Conservation (phyloP, 1,284 basidiomycete genomes). For the Leccinum griseonigrum region DNA sequence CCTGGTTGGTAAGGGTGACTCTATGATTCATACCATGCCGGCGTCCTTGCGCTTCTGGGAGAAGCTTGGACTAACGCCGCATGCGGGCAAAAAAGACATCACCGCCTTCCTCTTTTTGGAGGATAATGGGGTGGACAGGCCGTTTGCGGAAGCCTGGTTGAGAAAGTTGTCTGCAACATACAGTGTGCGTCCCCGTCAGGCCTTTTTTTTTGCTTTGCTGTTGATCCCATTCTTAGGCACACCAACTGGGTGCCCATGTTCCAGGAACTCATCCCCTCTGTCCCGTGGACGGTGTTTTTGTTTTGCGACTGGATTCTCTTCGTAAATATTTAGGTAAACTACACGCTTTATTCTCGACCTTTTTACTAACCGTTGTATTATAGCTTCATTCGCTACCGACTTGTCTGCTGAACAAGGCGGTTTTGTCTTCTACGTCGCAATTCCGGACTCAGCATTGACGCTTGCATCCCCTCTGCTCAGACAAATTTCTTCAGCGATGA, state of each 20-base stretch:
- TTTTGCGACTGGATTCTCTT: slow-evolving; percentile 61
- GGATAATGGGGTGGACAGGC: slow-evolving; percentile 46
- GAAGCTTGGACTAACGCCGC: slow-evolving; percentile 71
- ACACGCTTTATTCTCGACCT: not conserved
- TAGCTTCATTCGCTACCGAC: slow-evolving; percentile 51
- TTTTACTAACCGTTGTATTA: slow-evolving; percentile 5
- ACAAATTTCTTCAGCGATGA: slow-evolving; percentile 60
- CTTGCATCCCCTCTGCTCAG: slow-evolving; percentile 60
- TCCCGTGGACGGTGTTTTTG: slow-evolving; percentile 52
- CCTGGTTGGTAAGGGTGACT: slow-evolving; percentile 59
- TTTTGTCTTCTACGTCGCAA: slow-evolving; percentile 66
- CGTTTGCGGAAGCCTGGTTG: slow-evolving; percentile 58
- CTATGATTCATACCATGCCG: slow-evolving; percentile 61
- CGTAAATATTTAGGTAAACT: slow-evolving; percentile 59
- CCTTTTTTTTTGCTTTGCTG: slow-evolving; percentile 1
- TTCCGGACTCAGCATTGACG: slow-evolving; percentile 55
- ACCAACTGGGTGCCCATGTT: slow-evolving; percentile 55
- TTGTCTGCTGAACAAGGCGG: slow-evolving; percentile 40
- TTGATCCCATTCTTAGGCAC: slow-evolving; percentile 43
- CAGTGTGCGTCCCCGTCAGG: slow-evolving; percentile 42
- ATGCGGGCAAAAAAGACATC: slow-evolving; percentile 67
- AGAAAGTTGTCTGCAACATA: slow-evolving; percentile 51
- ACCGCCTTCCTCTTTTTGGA: slow-evolving; percentile 68
- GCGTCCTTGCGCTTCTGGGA: slow-evolving; percentile 78
- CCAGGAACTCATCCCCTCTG: slow-evolving; percentile 49